Evolutionary conservation across 306 rosid species (phyloP).

Genomic region (Alnus rubra): DNA sequence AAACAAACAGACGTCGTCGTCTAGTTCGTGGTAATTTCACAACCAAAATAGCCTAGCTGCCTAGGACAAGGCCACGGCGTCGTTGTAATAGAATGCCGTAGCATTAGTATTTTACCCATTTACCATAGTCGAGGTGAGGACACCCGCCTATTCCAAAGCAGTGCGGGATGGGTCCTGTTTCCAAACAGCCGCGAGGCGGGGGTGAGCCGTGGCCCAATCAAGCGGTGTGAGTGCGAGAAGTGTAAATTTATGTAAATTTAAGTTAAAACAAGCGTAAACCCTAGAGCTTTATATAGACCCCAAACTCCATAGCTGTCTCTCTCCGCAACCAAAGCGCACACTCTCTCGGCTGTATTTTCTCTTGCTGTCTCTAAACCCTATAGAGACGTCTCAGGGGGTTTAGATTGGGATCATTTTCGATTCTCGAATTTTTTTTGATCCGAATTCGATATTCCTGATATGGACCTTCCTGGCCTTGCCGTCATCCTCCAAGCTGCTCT

Average conservation of each 20-base stretch:
- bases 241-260: slow-evolving; percentile 6
- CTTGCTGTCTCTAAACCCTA: slow-evolving; percentile 48
- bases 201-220: background rate
- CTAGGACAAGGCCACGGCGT: no score
- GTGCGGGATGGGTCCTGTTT: background rate
- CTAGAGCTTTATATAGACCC: slow-evolving; percentile 67
- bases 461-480: slow-evolving; percentile 85
- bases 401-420: slow-evolving; percentile 28
- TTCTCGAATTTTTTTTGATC: slow-evolving; percentile 18
- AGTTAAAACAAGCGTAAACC: slow-evolving; percentile 61
- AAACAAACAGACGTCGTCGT: no score
- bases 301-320: slow-evolving; percentile 7
- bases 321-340: slow-evolving; percentile 6
- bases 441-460: slow-evolving; percentile 11
- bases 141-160: background rate
- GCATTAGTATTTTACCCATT: no score
- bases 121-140: background rate
- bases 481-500: slow-evolving; percentile 86
- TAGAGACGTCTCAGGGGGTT: slow-evolving; percentile 36
- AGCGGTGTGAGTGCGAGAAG: background rate
- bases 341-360: slow-evolving; percentile 32
- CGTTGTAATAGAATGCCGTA: no score
- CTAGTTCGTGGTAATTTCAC: no score
- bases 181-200: background rate
- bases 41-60: no score